Evolutionary conservation across 1,284 basidiomycete species (phyloP), one percentile per base, ranked within the genome.

Genomic region (Rhodofomes roseus): DNA sequence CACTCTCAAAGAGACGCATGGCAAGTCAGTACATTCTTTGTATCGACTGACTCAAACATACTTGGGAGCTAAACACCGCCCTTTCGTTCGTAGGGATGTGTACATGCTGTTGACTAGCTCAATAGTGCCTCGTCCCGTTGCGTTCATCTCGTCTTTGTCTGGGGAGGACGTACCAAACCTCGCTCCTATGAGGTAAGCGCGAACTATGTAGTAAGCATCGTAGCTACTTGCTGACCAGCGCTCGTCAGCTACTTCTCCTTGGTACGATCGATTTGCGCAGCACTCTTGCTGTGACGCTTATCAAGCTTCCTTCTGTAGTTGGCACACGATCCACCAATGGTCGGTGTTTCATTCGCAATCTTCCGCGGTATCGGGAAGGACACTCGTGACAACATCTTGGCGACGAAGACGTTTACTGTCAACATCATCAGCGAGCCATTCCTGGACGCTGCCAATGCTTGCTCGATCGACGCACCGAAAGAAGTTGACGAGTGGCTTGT

Each of bases 381-480:
- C 68, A 87, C 86, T 1, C 77, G 82, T 51, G 76, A 79, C 59
- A 92, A 92, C 66, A 87, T 92, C 63, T 73, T 81, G 48, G 73
- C 75, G 0, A 87, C 83, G 4, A 85, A 85, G 63, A 79, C 88
- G 68, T 93, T 92, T 69, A 85, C 84, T 12, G 83, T 88, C 46
- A 88, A 83, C 65, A 85, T 92, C 61, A 85, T 92, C 64, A 88
- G 85, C 58, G 87, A 90, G 68, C 75, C 84, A 0, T 88, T 90
- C 68, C 74, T 86, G 53, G 86, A 90, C 67, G 87, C 88, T 0
- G 83, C 86, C 4, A 92, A 92, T 68, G 79, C 79, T 62, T 82
- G 84, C 11, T 78, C 85, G 4, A 79, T 89, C 39, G 86, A 91
- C 63, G 78, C 86, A 9, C 89, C 90, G 18, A 76, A 77, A 18